These are phyloP conservation scores for Tilletia indica DNA, from an alignment of 1,284 basidiomycete genomes.

Conservation along the genomic window DNA sequence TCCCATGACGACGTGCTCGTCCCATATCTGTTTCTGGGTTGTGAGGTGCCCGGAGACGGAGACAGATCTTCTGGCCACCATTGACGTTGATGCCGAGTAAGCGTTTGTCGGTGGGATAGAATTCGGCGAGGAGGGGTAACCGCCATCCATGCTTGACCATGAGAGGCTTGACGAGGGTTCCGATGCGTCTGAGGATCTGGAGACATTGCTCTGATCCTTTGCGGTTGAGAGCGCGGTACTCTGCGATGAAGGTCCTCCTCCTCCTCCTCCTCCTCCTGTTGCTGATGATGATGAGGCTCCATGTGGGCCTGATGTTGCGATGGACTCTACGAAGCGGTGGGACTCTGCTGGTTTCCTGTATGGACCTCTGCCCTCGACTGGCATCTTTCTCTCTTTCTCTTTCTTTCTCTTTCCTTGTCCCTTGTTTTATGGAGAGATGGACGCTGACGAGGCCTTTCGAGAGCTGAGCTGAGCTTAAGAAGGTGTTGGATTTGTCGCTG, in stretches of 20 bases:
- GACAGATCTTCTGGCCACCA: constrained; percentile 33
- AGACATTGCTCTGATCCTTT: constrained; percentile 25
- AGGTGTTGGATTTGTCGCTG: background rate
- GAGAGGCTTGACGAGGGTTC: constrained; percentile 28
- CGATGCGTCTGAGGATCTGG: constrained; percentile 29
- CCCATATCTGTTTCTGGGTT: constrained; percentile 20
- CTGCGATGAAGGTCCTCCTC: constrained; percentile 24
- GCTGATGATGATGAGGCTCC: background rate
- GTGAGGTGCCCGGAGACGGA: constrained; percentile 28
- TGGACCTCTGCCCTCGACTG: constrained; percentile 3
- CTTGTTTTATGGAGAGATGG: too few relatives aligned
- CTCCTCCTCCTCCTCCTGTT: background rate
- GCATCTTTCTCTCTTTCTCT: background rate
- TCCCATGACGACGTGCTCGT: constrained; percentile 26
- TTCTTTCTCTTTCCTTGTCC: background rate
- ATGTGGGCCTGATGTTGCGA: background rate
- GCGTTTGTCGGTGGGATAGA: constrained; percentile 25
- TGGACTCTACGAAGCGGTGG: constrained; percentile 3
- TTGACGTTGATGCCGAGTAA: constrained; percentile 41
- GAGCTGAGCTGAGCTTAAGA: background rate
- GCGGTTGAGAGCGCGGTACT: constrained; percentile 29
- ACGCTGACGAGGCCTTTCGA: too few relatives aligned
- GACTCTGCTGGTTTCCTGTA: constrained; percentile 5
- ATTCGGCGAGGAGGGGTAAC: constrained; percentile 32
- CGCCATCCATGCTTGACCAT: constrained; percentile 33